Evolutionary conservation across 768 basidiomycete genomes (phyloP).

Genomic region (Postia placenta): DNA sequence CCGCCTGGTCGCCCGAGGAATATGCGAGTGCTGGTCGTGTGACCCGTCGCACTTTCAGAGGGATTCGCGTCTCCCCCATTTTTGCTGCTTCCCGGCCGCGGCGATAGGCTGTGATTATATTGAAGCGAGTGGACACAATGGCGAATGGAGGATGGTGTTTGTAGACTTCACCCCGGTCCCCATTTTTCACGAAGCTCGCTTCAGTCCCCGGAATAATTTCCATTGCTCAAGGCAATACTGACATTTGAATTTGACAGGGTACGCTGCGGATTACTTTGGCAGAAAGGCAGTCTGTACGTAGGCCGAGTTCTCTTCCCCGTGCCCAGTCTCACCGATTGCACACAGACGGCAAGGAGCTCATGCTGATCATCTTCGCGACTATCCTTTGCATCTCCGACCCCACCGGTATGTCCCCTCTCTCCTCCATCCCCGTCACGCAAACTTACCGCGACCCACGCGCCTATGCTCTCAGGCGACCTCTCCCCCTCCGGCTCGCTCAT

Average conservation of each 20-base stretch:
- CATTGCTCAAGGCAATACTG: background rate
- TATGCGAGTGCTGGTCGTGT: constrained; percentile 3
- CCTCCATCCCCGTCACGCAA: background rate
- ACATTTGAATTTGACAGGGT: constrained; percentile 34
- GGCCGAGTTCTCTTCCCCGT: background rate
- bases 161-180: too few relatives aligned
- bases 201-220: background rate
- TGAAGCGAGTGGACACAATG: too few relatives aligned
- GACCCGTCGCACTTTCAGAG: too few relatives aligned
- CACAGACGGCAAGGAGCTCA: constrained; percentile 70
- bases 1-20: too few relatives aligned
- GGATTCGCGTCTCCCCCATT: too few relatives aligned
- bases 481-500: constrained; percentile 47
- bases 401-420: constrained; percentile 32
- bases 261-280: constrained; percentile 59
- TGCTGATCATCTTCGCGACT: constrained; percentile 75
- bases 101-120: too few relatives aligned
- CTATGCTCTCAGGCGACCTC: constrained; percentile 32
- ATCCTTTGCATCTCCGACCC: constrained; percentile 64
- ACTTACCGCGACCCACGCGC: background rate
- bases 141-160: too few relatives aligned
- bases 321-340: constrained; percentile 7
- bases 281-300: constrained; percentile 59
- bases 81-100: too few relatives aligned
- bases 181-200: too few relatives aligned